Evolutionary conservation across 1,284 basidiomycete species (phyloP).

Genomic region (Apiotrichum akiyoshidainum): DNA sequence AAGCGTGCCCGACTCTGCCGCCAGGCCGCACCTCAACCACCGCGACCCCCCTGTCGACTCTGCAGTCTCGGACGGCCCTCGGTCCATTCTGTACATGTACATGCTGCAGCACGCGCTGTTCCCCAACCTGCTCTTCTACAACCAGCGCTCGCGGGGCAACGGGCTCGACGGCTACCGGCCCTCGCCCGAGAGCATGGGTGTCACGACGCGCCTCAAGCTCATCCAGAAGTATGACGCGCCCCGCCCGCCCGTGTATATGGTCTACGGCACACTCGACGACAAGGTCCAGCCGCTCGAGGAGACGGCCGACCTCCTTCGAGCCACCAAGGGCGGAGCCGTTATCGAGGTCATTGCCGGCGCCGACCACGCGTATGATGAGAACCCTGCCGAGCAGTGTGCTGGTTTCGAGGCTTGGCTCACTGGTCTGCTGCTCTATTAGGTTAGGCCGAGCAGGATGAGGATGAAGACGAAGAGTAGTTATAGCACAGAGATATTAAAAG

Average conservation of each 20-base stretch:
- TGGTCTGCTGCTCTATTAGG: not conserved
- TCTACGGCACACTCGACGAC: slow-evolving; percentile 37
- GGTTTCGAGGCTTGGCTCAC: slow-evolving; percentile 41
- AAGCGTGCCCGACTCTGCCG: slow-evolving; percentile 38
- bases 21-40: slow-evolving; percentile 40
- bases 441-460: too few relatives aligned
- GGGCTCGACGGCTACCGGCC: slow-evolving; percentile 43
- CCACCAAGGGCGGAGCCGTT: slow-evolving; percentile 13
- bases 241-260: slow-evolving; percentile 34
- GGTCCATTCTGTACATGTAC: slow-evolving; percentile 46
- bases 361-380: slow-evolving; percentile 45
- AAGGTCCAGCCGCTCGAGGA: slow-evolving; percentile 44
- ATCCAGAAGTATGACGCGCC: slow-evolving; percentile 6
- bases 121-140: slow-evolving; percentile 42
- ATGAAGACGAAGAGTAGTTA: too few relatives aligned
- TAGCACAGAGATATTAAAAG: too few relatives aligned
- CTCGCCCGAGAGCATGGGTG: slow-evolving; percentile 32
- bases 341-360: slow-evolving; percentile 34
- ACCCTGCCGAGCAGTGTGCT: slow-evolving; percentile 35
- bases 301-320: slow-evolving; percentile 28
- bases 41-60: slow-evolving; percentile 39
- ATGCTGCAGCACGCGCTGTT: slow-evolving; percentile 49
- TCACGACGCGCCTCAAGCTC: slow-evolving; percentile 31
- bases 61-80: slow-evolving; percentile 39
- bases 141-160: slow-evolving; percentile 35